These are phyloP conservation scores for Aspergillus asperescens DNA, from an alignment of 495 filamentous ascomycete genomes.

Conservation along the genomic window DNA sequence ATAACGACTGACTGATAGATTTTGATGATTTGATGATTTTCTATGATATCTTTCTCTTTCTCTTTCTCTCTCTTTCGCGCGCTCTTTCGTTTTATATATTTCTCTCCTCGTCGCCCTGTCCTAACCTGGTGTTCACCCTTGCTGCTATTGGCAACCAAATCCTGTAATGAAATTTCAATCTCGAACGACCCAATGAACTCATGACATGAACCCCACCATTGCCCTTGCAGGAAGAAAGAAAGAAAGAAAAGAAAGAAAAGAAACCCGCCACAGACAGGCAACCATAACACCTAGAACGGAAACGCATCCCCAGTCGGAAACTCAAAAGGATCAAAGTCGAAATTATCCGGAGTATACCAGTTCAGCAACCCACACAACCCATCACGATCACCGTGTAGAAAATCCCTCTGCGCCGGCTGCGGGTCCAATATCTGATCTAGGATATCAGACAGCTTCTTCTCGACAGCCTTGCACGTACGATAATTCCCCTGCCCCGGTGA, in stretches of 20 bases:
- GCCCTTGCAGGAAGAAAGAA: too few relatives aligned
- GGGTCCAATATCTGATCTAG: slow-evolving; percentile 41
- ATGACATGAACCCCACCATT: too few relatives aligned
- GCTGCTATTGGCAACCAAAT: too few relatives aligned
- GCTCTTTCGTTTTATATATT: not conserved
- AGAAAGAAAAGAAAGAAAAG: too few relatives aligned
- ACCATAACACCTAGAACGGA: slow-evolving; percentile 2
- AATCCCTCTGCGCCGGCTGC: slow-evolving; percentile 25
- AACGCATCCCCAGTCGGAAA: slow-evolving; percentile 25
- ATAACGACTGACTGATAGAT: slow-evolving; percentile 3
- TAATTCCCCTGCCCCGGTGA: slow-evolving; percentile 51
- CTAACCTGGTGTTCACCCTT: not conserved
- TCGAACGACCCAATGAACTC: too few relatives aligned
- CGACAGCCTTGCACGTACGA: slow-evolving; percentile 44
- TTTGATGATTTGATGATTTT: not conserved
- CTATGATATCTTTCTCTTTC: not conserved
- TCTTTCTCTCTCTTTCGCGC: slow-evolving; percentile 5
- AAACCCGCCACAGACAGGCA: too few relatives aligned
- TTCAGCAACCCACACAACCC: slow-evolving; percentile 34
- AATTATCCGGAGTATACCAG: slow-evolving; percentile 36
- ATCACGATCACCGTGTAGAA: slow-evolving; percentile 31
- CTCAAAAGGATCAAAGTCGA: slow-evolving; percentile 34
- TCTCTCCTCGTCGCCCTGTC: not conserved
- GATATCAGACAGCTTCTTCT: slow-evolving; percentile 41
- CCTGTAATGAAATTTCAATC: too few relatives aligned